Percentiles rank a stretch among this genome's conserved stretches.
Evolutionary conservation across 73 alveolate genomes (phyloP).

Genomic region (Durusdinium trenchii): DNA sequence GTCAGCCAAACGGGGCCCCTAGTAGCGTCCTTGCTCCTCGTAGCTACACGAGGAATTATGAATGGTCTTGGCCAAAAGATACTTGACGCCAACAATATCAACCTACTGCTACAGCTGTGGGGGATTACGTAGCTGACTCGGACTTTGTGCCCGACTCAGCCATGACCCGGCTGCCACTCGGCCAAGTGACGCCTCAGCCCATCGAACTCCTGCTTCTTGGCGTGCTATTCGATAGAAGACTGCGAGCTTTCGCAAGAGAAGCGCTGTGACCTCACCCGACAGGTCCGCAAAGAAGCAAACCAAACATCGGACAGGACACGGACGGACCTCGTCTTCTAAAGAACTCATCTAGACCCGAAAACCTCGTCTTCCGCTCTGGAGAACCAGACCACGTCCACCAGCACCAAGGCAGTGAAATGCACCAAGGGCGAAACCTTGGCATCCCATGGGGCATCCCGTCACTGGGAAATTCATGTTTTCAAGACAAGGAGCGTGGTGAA

Average conservation of each 20-base stretch:
- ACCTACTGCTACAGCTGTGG: too few relatives aligned
- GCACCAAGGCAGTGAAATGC: slow-evolving; percentile 35
- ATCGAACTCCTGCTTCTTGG: background rate
- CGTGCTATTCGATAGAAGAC: slow-evolving; percentile 27
- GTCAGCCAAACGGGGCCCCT: too few relatives aligned
- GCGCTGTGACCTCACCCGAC: slow-evolving; percentile 51
- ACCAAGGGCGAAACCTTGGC: slow-evolving; percentile 48
- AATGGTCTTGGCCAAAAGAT: too few relatives aligned
- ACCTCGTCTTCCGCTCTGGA: background rate
- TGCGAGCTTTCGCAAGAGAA: slow-evolving; percentile 65
- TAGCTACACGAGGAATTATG: too few relatives aligned
- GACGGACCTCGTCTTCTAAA: too few relatives aligned
- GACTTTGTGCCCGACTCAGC: too few relatives aligned
- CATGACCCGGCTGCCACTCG: background rate
- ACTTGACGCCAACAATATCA: too few relatives aligned
- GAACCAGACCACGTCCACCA: slow-evolving; percentile 20
- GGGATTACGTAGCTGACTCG: too few relatives aligned
- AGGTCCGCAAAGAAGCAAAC: background rate
- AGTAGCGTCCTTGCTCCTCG: too few relatives aligned
- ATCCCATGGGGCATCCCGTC: background rate
- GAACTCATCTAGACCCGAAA: background rate
- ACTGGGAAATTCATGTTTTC: background rate
- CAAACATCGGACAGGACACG: background rate
- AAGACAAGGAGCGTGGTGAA: slow-evolving; percentile 17
- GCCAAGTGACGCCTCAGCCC: slow-evolving; percentile 65